Percentiles rank a stretch among this genome's conserved stretches.
These are phyloP conservation scores for Xylariaceae sp. DNA, from an alignment of 2,329 filamentous ascomycete genomes.

Conservation along the genomic window DNA sequence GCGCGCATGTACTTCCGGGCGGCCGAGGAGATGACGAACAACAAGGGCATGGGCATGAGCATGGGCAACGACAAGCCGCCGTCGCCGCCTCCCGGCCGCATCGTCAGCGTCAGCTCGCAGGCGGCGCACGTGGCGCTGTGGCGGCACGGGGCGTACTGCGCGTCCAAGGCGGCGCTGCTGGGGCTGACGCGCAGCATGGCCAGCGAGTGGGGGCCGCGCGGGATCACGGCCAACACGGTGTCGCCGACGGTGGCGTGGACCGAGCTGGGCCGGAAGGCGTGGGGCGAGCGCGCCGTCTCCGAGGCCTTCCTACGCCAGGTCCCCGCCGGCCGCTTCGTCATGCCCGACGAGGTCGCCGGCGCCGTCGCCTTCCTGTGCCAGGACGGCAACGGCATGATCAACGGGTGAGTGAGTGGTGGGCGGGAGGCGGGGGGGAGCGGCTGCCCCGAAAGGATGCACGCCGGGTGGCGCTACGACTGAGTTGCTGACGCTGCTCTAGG, in stretches of 20 bases:
- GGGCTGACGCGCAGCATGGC: slow-evolving; percentile 38
- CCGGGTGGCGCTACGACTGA: no score
- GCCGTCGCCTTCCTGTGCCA: slow-evolving; percentile 31
- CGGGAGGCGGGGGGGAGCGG: no score
- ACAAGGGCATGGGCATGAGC: no score
- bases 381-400: slow-evolving; percentile 10
- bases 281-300: slow-evolving; percentile 27
- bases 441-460: no score
- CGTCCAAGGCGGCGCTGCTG: slow-evolving; percentile 36
- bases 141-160: slow-evolving; percentile 38
- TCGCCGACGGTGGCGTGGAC: slow-evolving; percentile 40
- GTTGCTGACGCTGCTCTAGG: background rate
- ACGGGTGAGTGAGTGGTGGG: slow-evolving; percentile 3
- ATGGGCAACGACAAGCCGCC: slow-evolving; percentile 4
- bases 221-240: slow-evolving; percentile 38
- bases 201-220: slow-evolving; percentile 35
- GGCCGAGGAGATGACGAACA: no score
- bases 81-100: slow-evolving; percentile 29
- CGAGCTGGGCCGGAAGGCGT: slow-evolving; percentile 34
- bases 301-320: slow-evolving; percentile 29
- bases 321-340: slow-evolving; percentile 30
- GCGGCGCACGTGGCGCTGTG: slow-evolving; percentile 38
- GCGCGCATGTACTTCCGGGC: slow-evolving; percentile 30
- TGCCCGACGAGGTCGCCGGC: slow-evolving; percentile 31
- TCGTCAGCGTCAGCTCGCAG: slow-evolving; percentile 38